Percentiles rank a stretch among this genome's conserved stretches.
These are phyloP conservation scores for Cladosporium austrohemisphaericum DNA, from an alignment of 2,329 filamentous ascomycete species.

Conservation along the genomic window DNA sequence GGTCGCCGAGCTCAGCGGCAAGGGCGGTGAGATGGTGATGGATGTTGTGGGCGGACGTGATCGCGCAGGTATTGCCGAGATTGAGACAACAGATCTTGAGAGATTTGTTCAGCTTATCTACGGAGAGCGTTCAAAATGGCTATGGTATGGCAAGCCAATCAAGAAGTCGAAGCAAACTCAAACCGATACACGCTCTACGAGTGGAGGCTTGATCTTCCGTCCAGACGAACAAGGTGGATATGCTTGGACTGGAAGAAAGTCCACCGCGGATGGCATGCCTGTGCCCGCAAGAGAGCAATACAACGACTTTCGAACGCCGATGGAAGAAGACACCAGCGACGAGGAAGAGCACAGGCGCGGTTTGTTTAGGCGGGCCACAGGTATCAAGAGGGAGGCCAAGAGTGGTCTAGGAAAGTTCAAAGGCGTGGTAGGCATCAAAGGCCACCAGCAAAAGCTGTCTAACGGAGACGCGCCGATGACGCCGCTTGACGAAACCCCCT, in stretches of 20 bases:
- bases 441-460: conserved; percentile 39
- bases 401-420: conserved; percentile 82
- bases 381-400: conserved; percentile 73
- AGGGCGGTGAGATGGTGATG: conserved; percentile 90
- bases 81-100: conserved; percentile 88
- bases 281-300: conserved; percentile 19
- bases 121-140: conserved; percentile 84
- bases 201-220: conserved; percentile 48
- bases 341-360: conserved; percentile 39
- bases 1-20: conserved; percentile 87
- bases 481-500: conserved; percentile 22
- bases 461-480: conserved; percentile 22
- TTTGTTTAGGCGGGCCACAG: conserved; percentile 75
- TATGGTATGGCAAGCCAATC: conserved; percentile 87
- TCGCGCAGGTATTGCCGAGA: conserved; percentile 84
- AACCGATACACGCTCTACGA: conserved; percentile 13
- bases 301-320: conserved; percentile 20
- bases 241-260: conserved; percentile 46
- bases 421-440: conserved; percentile 66
- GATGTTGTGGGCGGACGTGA: conserved; percentile 83
- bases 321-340: conserved; percentile 31
- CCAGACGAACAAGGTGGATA: conserved; percentile 54
- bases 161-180: conserved; percentile 46
- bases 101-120: conserved; percentile 72
- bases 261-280: conserved; percentile 48